Conservation (phyloP, 2,329 filamentous ascomycete species). For the Talaromyces albobiverticillius region DNA sequence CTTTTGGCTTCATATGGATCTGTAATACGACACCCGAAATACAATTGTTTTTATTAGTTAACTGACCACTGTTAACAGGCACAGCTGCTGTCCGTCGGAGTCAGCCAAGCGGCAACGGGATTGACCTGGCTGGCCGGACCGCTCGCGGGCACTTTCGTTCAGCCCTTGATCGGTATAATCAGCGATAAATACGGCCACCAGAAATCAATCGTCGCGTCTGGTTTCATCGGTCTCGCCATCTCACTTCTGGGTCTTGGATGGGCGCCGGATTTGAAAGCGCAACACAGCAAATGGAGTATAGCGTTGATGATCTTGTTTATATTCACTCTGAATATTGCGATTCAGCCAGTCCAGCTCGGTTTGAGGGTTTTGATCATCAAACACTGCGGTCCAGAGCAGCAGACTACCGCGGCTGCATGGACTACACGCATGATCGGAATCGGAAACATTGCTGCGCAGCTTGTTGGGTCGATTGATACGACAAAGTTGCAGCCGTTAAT, state of each 20-base stretch:
- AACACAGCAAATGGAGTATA: neutral
- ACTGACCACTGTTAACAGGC: neutral
- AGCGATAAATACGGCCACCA: neutral
- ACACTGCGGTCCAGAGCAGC: neutral
- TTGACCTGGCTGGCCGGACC: neutral
- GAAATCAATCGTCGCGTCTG: neutral
- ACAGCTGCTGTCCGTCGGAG: neutral
- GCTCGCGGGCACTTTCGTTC: neutral
- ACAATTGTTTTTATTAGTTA: neutral
- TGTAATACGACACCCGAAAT: neutral
- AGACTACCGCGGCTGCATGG: neutral
- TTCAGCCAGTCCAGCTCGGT: neutral
- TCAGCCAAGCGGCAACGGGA: neutral
- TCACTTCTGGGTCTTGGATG: neutral
- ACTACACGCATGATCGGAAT: neutral
- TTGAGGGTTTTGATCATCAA: neutral
- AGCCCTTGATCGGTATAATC: neutral
- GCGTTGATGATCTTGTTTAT: neutral
- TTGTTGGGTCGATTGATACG: neutral
- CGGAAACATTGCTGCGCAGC: neutral
- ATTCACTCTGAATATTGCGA: neutral
- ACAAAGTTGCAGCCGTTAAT: neutral
- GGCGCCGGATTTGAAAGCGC: neutral
- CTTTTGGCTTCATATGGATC: neutral
- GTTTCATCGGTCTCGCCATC: neutral